Base-by-base conservation (phyloP, 441 rosid species). In the Raphanus hybrid region DNA sequence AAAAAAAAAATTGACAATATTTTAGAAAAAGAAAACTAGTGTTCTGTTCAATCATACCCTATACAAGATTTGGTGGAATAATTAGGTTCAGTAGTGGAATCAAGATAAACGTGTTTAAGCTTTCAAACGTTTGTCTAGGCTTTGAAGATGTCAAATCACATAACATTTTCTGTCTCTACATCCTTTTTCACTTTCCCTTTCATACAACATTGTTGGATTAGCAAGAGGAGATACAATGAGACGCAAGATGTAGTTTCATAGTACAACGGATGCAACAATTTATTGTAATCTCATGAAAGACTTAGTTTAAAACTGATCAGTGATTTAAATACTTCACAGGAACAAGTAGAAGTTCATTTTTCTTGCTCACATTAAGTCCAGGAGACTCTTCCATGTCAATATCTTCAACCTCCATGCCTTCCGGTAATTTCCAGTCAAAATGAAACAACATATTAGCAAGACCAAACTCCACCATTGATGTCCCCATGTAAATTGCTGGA, bases 401-500 rank as follows among this genome's bases (percentile, higher is more conserved):
- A 5, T 50, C 55, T 50, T 64, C 77, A 20, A 23, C 71, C 23
- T 37, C 16, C 83, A 73, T 64, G 27, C 82, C 90, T 41, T 43
- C n/a, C 3, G 90, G 88, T 59, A 88, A 57, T 48, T 83, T 76
- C 90, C 87, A 88, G 26, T 88, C 76, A 39, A 88, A 91, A 32
- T 74, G 57, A 59, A 81, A 82, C 41, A 88, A 34, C n/a, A 88
- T 80, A 80, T 88, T 91, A 50, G 89, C 90, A 2, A 89, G 82
- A n/a, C 78, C 79, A 66, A 82, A 50, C 84, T 88, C 89, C 8
- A 83, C 79, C 64, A 64, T 75, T 32, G 68, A 5, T 34, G 63
- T 54, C 61, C 86, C 90, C 94, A 88, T 79, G 34, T 75, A 60
- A 0, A 81, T 59, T 3, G 67, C 92, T 0, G 90, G 91, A 78